Conservation (phyloP, 345 rosid species). For the Atalantia buxifolia region DNA sequence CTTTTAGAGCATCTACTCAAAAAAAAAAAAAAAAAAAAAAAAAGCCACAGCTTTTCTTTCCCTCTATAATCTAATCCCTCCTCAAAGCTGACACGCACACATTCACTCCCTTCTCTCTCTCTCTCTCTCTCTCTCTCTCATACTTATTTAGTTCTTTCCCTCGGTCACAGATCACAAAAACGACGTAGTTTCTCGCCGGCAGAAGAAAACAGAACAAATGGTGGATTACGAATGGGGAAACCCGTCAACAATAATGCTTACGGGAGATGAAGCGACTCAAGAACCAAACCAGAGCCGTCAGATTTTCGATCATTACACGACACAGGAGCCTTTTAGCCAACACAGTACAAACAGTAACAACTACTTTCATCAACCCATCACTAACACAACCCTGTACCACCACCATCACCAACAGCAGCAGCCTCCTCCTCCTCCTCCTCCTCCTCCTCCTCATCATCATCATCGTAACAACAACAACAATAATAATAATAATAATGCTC, state of each 20-base stretch:
- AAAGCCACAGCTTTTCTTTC: conserved; percentile 1
- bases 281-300: conserved; percentile 55
- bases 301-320: conserved; percentile 39
- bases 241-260: conserved; percentile 45
- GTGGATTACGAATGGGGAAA: conserved; percentile 90
- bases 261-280: conserved; percentile 37
- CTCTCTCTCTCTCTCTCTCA: not conserved
- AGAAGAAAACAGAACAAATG: conserved; percentile 38
- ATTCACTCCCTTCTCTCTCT: not conserved
- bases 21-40: too few species aligned
- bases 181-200: conserved; percentile 22
- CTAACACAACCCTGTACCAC: conserved; percentile 26
- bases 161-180: not conserved
- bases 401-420: conserved; percentile 43
- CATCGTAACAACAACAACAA: not conserved
- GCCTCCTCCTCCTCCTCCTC: not conserved
- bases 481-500: not conserved
- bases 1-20: not conserved
- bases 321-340: conserved; percentile 32
- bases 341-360: conserved; percentile 14
- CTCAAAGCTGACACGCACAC: conserved; percentile 33
- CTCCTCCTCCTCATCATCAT: not conserved
- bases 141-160: not conserved
- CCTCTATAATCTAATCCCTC: conserved; percentile 5
- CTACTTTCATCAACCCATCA: conserved; percentile 20